These are phyloP conservation scores for Cordyceps cicadae DNA, from an alignment of 2,329 filamentous ascomycete genomes.

Conservation along the genomic window DNA sequence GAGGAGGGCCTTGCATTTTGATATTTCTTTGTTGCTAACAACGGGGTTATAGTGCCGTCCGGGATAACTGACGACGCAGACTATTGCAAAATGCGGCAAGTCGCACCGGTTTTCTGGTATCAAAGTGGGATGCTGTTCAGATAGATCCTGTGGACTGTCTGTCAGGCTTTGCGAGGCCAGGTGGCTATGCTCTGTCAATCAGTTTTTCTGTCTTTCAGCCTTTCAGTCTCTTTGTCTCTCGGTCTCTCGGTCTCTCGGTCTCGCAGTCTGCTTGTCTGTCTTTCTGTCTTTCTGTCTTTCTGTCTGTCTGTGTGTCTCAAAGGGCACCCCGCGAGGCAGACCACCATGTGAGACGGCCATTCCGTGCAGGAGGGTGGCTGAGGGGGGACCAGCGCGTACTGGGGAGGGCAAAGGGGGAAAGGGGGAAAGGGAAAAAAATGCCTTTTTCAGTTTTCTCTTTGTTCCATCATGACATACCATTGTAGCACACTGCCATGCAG, in stretches of 20 bases:
- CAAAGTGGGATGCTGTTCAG: slow-evolving; percentile 9
- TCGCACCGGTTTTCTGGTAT: neutral
- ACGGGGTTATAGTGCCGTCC: neutral
- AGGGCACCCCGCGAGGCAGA: slow-evolving; percentile 7
- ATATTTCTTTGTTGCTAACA: neutral
- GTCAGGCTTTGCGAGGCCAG: neutral
- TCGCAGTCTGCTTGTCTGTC: no score
- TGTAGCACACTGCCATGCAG: neutral
- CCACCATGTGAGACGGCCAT: neutral
- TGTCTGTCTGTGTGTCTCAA: neutral
- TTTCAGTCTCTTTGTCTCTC: no score
- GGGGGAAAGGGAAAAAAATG: no score
- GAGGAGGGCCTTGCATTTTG: neutral
- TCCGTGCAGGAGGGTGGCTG: neutral
- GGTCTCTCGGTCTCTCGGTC: no score
- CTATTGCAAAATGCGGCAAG: neutral
- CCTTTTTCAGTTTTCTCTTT: neutral
- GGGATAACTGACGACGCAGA: neutral
- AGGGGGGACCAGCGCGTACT: neutral
- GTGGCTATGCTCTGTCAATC: slow-evolving; percentile 1
- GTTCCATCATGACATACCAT: neutral
- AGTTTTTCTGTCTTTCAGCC: neutral
- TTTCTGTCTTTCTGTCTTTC: no score
- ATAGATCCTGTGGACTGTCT: neutral
- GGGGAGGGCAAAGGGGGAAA: neutral